phyloP scores from a whole-genome alignment of 2,329 filamentous ascomycete species.

The Paecilomyces sp. region DNA sequence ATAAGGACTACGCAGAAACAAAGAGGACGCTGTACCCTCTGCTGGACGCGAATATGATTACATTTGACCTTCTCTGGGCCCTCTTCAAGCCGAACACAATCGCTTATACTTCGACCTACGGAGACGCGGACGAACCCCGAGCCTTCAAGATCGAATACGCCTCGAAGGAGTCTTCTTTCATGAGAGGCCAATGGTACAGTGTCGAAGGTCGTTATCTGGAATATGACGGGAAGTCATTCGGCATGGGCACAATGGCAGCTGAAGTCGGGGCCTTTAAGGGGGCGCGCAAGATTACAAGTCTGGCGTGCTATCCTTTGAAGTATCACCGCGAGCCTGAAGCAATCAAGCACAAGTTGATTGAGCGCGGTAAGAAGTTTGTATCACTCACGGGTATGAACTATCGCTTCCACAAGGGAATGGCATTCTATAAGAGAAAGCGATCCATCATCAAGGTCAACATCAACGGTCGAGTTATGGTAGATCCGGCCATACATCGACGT shows the following conservation, averaged over 20 bases:
- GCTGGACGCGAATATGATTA: slow-evolving; percentile 74
- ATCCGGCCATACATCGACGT: slow-evolving; percentile 71
- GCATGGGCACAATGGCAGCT: slow-evolving; percentile 62
- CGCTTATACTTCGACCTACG: slow-evolving; percentile 70
- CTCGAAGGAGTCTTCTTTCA: slow-evolving; percentile 60
- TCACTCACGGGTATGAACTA: slow-evolving; percentile 76
- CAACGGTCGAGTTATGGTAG: slow-evolving; percentile 82
- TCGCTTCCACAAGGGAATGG: slow-evolving; percentile 74
- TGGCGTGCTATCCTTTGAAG: slow-evolving; percentile 68
- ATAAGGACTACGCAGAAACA: slow-evolving; percentile 69
- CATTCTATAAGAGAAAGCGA: slow-evolving; percentile 76
- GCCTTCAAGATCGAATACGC: slow-evolving; percentile 76
- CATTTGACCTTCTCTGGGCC: slow-evolving; percentile 82
- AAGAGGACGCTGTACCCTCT: slow-evolving; percentile 78
- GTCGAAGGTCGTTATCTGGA: slow-evolving; percentile 73
- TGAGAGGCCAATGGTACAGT: slow-evolving; percentile 67
- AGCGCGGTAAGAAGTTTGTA: slow-evolving; percentile 79
- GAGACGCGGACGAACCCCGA: slow-evolving; percentile 65
- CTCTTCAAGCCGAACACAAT: slow-evolving; percentile 82
- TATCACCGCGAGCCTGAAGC: slow-evolving; percentile 68
- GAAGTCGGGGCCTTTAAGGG: slow-evolving; percentile 73
- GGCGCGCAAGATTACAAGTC: slow-evolving; percentile 70
- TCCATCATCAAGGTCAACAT: slow-evolving; percentile 72
- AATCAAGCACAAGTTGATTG: slow-evolving; percentile 60
- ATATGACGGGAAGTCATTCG: slow-evolving; percentile 81